Base-by-base conservation (phyloP, 345 rosid species). In the Lepidium africanum region DNA sequence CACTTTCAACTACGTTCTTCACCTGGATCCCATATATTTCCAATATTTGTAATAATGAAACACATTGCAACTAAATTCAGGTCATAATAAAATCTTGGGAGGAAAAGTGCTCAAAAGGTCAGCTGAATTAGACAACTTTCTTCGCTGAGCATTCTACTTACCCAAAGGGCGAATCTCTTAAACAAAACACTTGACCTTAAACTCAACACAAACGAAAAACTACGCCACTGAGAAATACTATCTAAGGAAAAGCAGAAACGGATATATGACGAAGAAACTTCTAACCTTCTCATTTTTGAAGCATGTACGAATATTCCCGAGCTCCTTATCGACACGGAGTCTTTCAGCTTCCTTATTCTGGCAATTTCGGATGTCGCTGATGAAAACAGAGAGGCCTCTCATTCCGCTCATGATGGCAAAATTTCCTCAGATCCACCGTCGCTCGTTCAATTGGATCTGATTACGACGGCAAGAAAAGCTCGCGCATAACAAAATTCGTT, bases 291-390 rank as follows among this genome's bases (percentile, higher is more conserved):
- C 99, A 62, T 88, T 85, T 61, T 91, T 95, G 89, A 95, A 95
- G 85, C 99, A 97, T 38, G 88, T 87, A 70, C 99, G 99, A 50
- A 89, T 4, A 71, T 95, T 95, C 41, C 99, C 99, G 27, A 95
- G 99, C 87, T 91, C 99, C 78, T 95, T 95, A 79, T 95, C 99
- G 60, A 95, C 96, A 56, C 99, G 92, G 21, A 91, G 95, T 10
- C 99, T 73, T 64, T 95, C 99, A 49, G 86, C 90, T 65, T 95
- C 99, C 78, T 95, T 95, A 82, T 95, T 95, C 80, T 81, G 98
- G 76, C 99, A 89, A 85, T 91, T 95, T n/a, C 99, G 92, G 58
- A 95, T 59, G 68, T 95, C 99, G 65, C 99, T 95, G 70, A 95
- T 95, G 76, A 95, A 95, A 3, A 95, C 94, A 5, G 99, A 95